Evolutionary conservation across 2,329 filamentous ascomycete genomes (phyloP).

Genomic region (Graphilbum ipis-grandicollis): DNA sequence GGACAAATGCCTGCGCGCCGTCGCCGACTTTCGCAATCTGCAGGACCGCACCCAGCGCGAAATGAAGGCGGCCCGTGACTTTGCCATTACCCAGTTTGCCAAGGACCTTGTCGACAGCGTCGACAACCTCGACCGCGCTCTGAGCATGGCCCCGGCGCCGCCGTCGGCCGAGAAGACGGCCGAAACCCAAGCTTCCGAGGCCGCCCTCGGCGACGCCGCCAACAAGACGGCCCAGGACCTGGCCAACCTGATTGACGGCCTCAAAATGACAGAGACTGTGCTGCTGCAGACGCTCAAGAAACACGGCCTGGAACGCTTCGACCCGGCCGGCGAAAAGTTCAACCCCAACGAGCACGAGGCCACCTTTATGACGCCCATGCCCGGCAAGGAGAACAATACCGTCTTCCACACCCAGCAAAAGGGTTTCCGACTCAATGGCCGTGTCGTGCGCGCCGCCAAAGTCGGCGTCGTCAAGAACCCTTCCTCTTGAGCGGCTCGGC

Average conservation of each 20-base stretch:
- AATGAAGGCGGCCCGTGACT: constrained; percentile 71
- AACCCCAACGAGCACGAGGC: constrained; percentile 95
- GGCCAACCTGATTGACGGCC: constrained; percentile 63
- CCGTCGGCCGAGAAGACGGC: constrained; percentile 18
- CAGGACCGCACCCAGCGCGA: constrained; percentile 90
- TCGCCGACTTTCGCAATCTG: constrained; percentile 95
- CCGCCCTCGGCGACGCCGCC: constrained; percentile 45
- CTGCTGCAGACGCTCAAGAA: constrained; percentile 79
- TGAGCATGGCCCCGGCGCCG: constrained; percentile 49
- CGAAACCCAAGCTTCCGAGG: constrained; percentile 12
- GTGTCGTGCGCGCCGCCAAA: constrained; percentile 80
- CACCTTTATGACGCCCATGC: constrained; percentile 79
- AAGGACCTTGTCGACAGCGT: constrained; percentile 88
- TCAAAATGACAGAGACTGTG: constrained; percentile 89
- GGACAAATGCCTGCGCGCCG: constrained; percentile 88
- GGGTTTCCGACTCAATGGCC: constrained; percentile 85
- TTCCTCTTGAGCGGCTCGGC: no score
- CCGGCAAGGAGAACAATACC: constrained; percentile 74
- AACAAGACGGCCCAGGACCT: constrained; percentile 41
- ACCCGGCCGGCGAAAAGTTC: constrained; percentile 74
- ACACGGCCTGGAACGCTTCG: constrained; percentile 82
- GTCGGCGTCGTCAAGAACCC: constrained; percentile 93
- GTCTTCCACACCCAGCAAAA: constrained; percentile 91
- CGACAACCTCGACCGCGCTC: constrained; percentile 92
- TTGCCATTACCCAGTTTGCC: constrained; percentile 90